Base-by-base conservation (phyloP, 139 green algal species). In the Pseudopediastrum boryanum region DNA sequence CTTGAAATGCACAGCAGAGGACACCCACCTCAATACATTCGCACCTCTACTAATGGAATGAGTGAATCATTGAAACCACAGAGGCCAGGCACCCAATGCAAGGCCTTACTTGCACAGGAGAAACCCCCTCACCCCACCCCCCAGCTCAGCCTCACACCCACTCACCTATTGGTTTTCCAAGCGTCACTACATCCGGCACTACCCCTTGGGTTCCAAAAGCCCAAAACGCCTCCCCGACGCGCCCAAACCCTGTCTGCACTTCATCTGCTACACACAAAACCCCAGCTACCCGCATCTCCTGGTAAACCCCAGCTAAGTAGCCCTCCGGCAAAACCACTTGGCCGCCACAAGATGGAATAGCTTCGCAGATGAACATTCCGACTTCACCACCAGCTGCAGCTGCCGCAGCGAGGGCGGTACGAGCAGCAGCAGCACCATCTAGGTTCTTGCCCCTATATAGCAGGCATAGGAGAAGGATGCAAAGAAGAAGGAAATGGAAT, bases 101-200 rank as follows among this genome's bases (percentile, higher is more conserved):
- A n/a, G n/a, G n/a, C n/a, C n/a, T n/a, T n/a, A n/a, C n/a, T n/a
- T n/a, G n/a, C n/a, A n/a, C n/a, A n/a, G n/a, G n/a, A n/a, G n/a
- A n/a, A n/a, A n/a, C n/a, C n/a, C n/a, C n/a, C n/a, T n/a, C n/a
- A n/a, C n/a, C n/a, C n/a, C n/a, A n/a, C n/a, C n/a, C n/a, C n/a
- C n/a, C n/a, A n/a, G n/a, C n/a, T n/a, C 59, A 68, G 13, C 12
- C 59, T 71, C 3, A 3, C 10, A 13, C 10, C 25, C 12, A 13
- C 85, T 58, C 75, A 89, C 95, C 91, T 4, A 93, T 93, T 0
- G 83, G 81, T 65, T 96, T 94, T 43, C 90, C 90, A 41, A 93
- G 82, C 1, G 85, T 90, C 9, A 94, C 87, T n/a, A 94, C 92
- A 77, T 94, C 92, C 8, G 92, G 92, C 39, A 85, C 48, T 43